Base-by-base conservation (phyloP, 352 stramenopile genomes). In the Globisporangium paroecandrum region DNA sequence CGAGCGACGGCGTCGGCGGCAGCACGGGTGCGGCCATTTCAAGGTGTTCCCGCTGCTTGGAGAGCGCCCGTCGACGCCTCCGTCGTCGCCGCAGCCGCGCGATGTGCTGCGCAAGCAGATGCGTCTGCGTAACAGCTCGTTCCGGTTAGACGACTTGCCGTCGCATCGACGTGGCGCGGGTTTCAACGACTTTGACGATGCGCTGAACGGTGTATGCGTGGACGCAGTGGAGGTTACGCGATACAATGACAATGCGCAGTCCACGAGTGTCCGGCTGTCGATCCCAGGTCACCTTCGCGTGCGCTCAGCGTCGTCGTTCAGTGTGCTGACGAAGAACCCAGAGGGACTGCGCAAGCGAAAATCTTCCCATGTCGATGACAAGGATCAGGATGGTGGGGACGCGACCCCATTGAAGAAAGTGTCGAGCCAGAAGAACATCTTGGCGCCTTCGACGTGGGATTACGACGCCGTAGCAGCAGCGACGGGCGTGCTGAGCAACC, bases 301-400 rank as follows among this genome's bases (percentile, higher is more conserved):
- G 32, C 64, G 57, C 4, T 69, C 64, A 15, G 51, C 73, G 61
- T 87, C 83, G 49, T 75, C 81, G 9, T 88, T 89, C 61, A 86
- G 72, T 68, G 76, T 87, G 58, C 70, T 90, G 22, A 89, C 65
- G 36, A 87, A 87, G 62, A 85, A 81, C 27, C 84, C 84, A 1
- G 84, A 92, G 66, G 85, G 87, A 5, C 68, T 93, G 53, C 77
- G 83, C 13, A 94, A 94, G 71, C 82, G 87, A 56, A 94, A 94
- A 71, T 92, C 82, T 34, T 69, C 81, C 24, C 77, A 90, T 63
- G 78, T 91, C 41, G 77, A 84, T n/a, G 73, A 74, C 53, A 59
- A 65, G 22, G 56, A 74, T 8, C 72, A 77, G 1, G 47, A 59
- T 2, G 32, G 55, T 18, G 55, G 66, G 0, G 66, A 66, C 18